Evolutionary conservation across 2,329 filamentous ascomycete genomes (phyloP).

Genomic region (Aphanocladium album): DNA sequence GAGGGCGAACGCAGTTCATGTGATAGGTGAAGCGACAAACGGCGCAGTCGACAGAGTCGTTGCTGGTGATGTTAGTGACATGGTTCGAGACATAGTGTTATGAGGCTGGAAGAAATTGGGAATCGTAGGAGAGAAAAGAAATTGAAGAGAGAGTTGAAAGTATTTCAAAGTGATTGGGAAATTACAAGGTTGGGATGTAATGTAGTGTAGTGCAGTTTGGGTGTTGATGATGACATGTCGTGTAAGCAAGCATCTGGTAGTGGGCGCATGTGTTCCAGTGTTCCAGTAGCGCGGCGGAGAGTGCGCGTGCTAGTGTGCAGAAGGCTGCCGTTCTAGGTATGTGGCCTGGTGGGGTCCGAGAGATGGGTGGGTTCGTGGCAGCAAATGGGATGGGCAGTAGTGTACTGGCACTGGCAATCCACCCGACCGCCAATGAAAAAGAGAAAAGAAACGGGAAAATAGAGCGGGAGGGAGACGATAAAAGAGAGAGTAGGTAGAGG

Average conservation of each 20-base stretch:
- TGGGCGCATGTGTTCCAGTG: neutral
- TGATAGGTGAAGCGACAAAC: conserved; percentile 95
- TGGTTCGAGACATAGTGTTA: neutral
- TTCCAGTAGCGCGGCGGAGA: neutral
- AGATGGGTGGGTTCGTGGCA: conserved; percentile 1
- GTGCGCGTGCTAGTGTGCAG: neutral
- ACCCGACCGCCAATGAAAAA: too few species aligned
- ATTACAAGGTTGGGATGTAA: neutral
- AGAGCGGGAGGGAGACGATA: too few species aligned
- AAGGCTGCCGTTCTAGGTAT: conserved; percentile 10
- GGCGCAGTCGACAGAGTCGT: conserved; percentile 94
- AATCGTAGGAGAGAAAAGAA: neutral
- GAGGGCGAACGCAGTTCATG: conserved; percentile 95
- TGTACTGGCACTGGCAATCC: too few species aligned
- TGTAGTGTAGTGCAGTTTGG: neutral
- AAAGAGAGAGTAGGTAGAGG: too few species aligned
- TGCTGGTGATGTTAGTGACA: conserved; percentile 45
- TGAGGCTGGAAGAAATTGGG: neutral
- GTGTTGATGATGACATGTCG: conserved; percentile 3
- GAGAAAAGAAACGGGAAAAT: too few species aligned
- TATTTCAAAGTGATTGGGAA: neutral
- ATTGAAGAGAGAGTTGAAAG: neutral
- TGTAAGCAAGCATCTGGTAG: conserved; percentile 13
- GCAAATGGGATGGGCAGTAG: too few species aligned
- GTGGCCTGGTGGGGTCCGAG: conserved; percentile 6